These are phyloP conservation scores for Candida coleopterorum DNA, from an alignment of 805 yeast genomes.

Conservation along the genomic window DNA sequence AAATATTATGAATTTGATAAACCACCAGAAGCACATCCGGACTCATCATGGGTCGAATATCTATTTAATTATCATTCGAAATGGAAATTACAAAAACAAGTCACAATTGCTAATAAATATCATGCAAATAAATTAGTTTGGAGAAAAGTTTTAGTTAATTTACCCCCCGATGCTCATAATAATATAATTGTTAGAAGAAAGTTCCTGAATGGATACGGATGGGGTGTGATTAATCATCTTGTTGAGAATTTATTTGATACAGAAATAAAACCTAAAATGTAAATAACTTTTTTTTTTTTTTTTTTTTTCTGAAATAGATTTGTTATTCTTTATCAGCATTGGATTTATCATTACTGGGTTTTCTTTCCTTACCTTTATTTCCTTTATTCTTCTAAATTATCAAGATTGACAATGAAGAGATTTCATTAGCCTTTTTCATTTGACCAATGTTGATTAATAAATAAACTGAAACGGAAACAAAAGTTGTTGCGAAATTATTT, in stretches of 20 bases:
- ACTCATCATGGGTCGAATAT: conserved; percentile 8
- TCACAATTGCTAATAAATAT: conserved; percentile 37
- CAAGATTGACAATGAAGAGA: too few relatives aligned
- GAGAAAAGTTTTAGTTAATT: conserved; percentile 40
- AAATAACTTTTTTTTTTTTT: too few relatives aligned
- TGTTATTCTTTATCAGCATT: too few relatives aligned
- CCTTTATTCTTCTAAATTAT: too few relatives aligned
- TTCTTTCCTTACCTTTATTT: too few relatives aligned
- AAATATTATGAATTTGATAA: conserved; percentile 31
- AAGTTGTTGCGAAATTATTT: too few relatives aligned
- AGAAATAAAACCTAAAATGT: neutral
- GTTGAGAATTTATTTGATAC: conserved; percentile 13
- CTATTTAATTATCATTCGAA: conserved; percentile 24
- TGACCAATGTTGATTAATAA: too few relatives aligned
- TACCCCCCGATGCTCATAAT: conserved; percentile 45
- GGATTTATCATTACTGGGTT: too few relatives aligned
- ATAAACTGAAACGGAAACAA: too few relatives aligned
- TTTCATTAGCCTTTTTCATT: too few relatives aligned
- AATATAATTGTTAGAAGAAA: conserved; percentile 40
- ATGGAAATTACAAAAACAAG: conserved; percentile 37
- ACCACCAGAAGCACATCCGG: conserved; percentile 21
- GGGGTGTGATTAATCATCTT: conserved; percentile 43
- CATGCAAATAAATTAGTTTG: conserved; percentile 33
- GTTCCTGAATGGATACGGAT: conserved; percentile 42
- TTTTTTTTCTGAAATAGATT: too few relatives aligned